phyloP scores from a whole-genome alignment of 371 early-diverging fungal genomes.

The Lichtheimia ornata region DNA sequence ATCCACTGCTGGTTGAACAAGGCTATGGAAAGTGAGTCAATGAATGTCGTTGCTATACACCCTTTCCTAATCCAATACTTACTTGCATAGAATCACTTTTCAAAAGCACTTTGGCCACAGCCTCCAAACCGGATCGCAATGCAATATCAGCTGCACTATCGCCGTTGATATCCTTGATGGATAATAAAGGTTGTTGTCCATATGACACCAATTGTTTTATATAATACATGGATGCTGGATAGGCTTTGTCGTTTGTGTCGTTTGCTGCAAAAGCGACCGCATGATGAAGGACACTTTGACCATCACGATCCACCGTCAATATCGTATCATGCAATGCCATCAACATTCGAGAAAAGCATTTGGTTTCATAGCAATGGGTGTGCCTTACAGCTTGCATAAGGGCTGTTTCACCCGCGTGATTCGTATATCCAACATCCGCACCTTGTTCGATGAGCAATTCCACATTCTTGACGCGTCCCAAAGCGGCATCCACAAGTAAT shows the following conservation, averaged over 20 bases:
- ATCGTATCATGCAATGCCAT: conserved; percentile 68
- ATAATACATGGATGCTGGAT: conserved; percentile 70
- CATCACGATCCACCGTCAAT: conserved; percentile 64
- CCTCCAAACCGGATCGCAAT: conserved; percentile 69
- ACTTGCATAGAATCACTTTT: no score
- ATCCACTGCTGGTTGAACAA: neutral
- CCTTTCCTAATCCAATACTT: neutral
- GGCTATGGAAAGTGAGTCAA: neutral
- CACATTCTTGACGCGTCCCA: conserved; percentile 71
- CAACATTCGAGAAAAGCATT: conserved; percentile 76
- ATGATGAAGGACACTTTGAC: conserved; percentile 87
- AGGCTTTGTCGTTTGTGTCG: conserved; percentile 55
- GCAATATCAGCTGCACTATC: conserved; percentile 92
- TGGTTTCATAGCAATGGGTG: conserved; percentile 81
- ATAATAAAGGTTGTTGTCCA: neutral
- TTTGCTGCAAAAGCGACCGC: conserved; percentile 64
- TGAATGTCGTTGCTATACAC: neutral
- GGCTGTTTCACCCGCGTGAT: conserved; percentile 83
- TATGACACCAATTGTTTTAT: conserved; percentile 46
- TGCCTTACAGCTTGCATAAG: conserved; percentile 83
- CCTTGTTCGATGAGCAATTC: conserved; percentile 67
- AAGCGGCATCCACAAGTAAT: conserved; percentile 84
- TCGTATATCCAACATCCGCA: conserved; percentile 61
- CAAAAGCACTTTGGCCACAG: conserved; percentile 33
- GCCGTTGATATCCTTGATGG: conserved; percentile 67